Evolutionary conservation across 352 stramenopile genomes (phyloP).

Genomic region (Pythium folliculosum): DNA sequence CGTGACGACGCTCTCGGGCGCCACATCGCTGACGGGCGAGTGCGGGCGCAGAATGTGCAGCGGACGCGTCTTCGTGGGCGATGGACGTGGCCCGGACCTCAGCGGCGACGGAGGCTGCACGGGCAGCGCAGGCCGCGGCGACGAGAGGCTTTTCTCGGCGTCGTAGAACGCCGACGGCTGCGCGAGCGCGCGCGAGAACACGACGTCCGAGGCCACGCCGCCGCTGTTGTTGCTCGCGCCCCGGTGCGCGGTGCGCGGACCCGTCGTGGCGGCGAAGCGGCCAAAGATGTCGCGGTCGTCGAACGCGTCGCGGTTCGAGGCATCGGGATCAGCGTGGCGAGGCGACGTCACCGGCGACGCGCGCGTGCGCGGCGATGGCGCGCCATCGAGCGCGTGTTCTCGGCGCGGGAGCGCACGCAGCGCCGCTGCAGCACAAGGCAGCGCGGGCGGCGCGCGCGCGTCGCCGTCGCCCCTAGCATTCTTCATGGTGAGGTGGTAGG

Average conservation of each 20-base stretch:
- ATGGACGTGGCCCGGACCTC: background rate
- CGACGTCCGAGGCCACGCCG: background rate
- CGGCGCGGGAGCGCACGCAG: background rate
- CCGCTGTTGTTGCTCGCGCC: background rate
- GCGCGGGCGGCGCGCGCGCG: background rate
- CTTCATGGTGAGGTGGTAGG: background rate
- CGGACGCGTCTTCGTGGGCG: constrained; percentile 19
- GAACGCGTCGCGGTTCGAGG: constrained; percentile 17
- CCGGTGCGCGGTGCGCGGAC: background rate
- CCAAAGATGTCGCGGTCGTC: constrained; percentile 34
- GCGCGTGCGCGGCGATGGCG: background rate
- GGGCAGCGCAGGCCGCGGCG: constrained; percentile 8
- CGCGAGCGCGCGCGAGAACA: constrained; percentile 17
- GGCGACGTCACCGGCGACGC: constrained; percentile 17
- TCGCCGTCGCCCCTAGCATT: background rate
- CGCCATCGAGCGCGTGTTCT: background rate
- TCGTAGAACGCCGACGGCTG: background rate
- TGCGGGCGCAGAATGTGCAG: constrained; percentile 25
- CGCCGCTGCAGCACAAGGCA: background rate
- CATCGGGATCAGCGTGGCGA: constrained; percentile 24
- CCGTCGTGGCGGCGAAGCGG: constrained; percentile 19
- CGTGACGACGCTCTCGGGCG: constrained; percentile 26
- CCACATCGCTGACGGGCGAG: constrained; percentile 25
- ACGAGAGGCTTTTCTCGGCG: constrained; percentile 15
- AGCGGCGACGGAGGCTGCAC: constrained; percentile 8